Conservation (phyloP, 345 rosid genomes). For the Aquilaria yunnanensis region DNA sequence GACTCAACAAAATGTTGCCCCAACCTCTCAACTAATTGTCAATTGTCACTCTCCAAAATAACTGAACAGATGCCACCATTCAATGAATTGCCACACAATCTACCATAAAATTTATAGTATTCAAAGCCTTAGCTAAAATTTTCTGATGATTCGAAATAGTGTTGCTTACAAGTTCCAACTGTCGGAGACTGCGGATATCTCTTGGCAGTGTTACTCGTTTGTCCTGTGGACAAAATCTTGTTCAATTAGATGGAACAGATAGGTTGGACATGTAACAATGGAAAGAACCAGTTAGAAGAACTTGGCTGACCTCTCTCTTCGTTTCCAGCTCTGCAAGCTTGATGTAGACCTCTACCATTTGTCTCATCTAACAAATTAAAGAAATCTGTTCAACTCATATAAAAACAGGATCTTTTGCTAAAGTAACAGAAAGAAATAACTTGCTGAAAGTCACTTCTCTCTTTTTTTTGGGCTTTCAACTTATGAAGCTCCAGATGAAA, state of each 20-base stretch:
- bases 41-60: too few species aligned
- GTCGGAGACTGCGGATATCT: slow-evolving; percentile 78
- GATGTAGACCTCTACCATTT: slow-evolving; percentile 92
- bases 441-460: too few species aligned
- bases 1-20: too few species aligned
- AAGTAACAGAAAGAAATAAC: neutral
- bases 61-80: too few species aligned
- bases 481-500: too few species aligned
- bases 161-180: slow-evolving; percentile 76
- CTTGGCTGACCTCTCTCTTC: slow-evolving; percentile 73
- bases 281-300: neutral
- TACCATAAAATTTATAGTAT: too few species aligned
- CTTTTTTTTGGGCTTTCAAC: too few species aligned
- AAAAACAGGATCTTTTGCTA: neutral
- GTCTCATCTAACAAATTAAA: slow-evolving; percentile 60
- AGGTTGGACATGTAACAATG: neutral
- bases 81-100: too few species aligned
- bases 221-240: slow-evolving; percentile 45
- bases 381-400: neutral
- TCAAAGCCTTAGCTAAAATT: too few species aligned
- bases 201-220: slow-evolving; percentile 67
- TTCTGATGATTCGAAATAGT: neutral
- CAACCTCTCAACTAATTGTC: too few species aligned
- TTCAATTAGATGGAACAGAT: slow-evolving; percentile 3
- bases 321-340: slow-evolving; percentile 97